These are phyloP conservation scores for Lachnellula cervina DNA, from an alignment of 2,329 filamentous ascomycete species.

Conservation along the genomic window DNA sequence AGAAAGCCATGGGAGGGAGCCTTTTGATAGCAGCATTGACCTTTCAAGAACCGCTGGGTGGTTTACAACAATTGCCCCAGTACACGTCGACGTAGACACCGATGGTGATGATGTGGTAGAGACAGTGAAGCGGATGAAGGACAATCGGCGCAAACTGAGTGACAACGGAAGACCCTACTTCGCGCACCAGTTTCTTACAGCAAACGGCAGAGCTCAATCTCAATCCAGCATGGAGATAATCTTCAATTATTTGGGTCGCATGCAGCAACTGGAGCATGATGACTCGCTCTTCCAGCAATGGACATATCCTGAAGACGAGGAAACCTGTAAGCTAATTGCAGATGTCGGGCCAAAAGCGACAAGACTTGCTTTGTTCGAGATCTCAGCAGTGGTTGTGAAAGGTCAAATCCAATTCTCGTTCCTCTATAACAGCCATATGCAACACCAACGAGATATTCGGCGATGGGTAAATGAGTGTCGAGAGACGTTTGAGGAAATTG, in stretches of 20 bases:
- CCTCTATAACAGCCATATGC: conserved; percentile 7
- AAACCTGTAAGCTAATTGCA: conserved; percentile 4
- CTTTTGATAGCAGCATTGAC: conserved; percentile 31
- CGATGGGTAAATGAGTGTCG: conserved; percentile 7
- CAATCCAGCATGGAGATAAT: conserved; percentile 39
- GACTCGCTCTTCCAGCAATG: conserved; percentile 28
- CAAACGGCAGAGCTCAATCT: conserved; percentile 29
- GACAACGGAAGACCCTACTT: conserved; percentile 37
- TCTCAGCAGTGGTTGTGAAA: conserved; percentile 8
- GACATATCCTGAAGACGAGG: background rate
- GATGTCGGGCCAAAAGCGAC: conserved; percentile 7
- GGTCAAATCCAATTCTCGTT: conserved; percentile 12
- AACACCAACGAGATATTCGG: conserved; percentile 7
- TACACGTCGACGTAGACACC: conserved; percentile 13
- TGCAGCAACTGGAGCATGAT: conserved; percentile 39
- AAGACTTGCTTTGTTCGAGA: conserved; percentile 10
- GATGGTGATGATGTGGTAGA: background rate
- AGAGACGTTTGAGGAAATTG: conserved; percentile 15
- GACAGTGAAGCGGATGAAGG: conserved; percentile 30
- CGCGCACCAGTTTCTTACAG: conserved; percentile 31
- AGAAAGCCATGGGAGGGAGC: conserved; percentile 39
- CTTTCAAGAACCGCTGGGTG: conserved; percentile 39
- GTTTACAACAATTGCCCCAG: conserved; percentile 41
- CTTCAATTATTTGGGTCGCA: conserved; percentile 44
- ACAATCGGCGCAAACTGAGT: conserved; percentile 31